Evolutionary conservation across 257 asterid genomes (phyloP).

Genomic region (Nicotiana otophora): DNA sequence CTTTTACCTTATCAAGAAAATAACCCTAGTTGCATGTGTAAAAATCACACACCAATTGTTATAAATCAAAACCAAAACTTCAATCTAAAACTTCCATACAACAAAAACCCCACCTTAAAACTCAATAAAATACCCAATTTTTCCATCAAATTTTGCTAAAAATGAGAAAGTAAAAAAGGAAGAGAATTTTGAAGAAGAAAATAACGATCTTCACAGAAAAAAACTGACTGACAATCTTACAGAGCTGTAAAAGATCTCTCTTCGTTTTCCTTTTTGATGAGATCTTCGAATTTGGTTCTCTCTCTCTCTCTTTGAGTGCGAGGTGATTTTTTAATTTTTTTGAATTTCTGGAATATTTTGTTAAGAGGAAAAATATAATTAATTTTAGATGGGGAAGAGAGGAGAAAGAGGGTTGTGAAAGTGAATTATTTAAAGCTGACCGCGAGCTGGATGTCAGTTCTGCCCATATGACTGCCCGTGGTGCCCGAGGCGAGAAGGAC

Average conservation of each 20-base stretch:
- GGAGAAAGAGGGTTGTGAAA: neutral
- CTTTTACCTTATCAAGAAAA: neutral
- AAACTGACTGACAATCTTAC: neutral
- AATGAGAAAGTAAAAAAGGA: neutral
- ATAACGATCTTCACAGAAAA: neutral
- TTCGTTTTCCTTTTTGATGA: neutral
- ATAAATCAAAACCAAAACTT: neutral
- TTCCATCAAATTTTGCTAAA: neutral
- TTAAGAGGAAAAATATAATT: neutral
- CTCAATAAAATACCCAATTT: neutral
- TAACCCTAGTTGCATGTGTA: neutral
- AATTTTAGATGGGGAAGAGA: neutral
- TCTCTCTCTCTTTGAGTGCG: neutral
- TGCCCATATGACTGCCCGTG: neutral
- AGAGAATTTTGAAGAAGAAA: neutral
- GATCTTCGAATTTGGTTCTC: neutral
- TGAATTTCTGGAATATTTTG: neutral
- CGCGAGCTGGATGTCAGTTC: neutral
- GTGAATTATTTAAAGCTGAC: neutral
- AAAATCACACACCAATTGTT: neutral
- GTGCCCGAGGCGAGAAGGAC: neutral
- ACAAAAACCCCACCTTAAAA: neutral
- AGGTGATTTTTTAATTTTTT: neutral
- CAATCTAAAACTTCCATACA: neutral
- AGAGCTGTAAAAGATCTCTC: neutral